phyloP scores from a whole-genome alignment of 164 flowering plant genomes.

The Santalum album region DNA sequence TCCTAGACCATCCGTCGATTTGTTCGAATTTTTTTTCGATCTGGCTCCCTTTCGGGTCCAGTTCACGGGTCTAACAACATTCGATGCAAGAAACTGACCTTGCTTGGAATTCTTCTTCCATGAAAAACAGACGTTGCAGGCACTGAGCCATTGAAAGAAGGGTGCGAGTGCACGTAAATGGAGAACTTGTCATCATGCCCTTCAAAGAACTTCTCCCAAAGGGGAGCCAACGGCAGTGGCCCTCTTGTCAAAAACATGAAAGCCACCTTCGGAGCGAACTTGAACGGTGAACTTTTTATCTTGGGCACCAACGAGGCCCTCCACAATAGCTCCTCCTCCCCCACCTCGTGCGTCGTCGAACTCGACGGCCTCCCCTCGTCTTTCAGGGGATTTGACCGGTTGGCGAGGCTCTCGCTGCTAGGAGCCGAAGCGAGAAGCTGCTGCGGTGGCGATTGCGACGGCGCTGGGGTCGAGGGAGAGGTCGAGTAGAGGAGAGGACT shows the following conservation, averaged over 20 bases:
- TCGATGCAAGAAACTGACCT: constrained; percentile 28
- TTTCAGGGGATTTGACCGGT: no score
- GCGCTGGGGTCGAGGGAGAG: no score
- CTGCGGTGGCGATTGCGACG: no score
- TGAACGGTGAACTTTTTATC: constrained; percentile 5
- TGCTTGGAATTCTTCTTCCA: constrained; percentile 32
- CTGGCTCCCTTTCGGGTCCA: no score
- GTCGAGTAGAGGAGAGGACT: neutral
- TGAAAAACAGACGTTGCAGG: constrained; percentile 30
- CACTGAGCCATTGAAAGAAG: constrained; percentile 18
- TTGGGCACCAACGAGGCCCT: neutral
- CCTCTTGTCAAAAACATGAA: constrained; percentile 27
- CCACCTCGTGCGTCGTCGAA: constrained; percentile 25
- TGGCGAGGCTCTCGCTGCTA: no score
- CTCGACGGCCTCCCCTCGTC: no score
- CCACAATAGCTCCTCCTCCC: constrained; percentile 24
- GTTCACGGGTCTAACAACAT: no score
- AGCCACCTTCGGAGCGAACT: constrained; percentile 15
- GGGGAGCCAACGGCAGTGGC: constrained; percentile 18
- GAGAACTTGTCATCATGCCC: constrained; percentile 31
- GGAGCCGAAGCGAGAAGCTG: no score
- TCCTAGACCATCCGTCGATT: no score
- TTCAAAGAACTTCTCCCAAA: constrained; percentile 37
- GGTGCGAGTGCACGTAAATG: constrained; percentile 33
- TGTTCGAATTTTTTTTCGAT: no score